Base-by-base conservation (phyloP, 2,329 filamentous ascomycete genomes). In the Aspergillus persii region DNA sequence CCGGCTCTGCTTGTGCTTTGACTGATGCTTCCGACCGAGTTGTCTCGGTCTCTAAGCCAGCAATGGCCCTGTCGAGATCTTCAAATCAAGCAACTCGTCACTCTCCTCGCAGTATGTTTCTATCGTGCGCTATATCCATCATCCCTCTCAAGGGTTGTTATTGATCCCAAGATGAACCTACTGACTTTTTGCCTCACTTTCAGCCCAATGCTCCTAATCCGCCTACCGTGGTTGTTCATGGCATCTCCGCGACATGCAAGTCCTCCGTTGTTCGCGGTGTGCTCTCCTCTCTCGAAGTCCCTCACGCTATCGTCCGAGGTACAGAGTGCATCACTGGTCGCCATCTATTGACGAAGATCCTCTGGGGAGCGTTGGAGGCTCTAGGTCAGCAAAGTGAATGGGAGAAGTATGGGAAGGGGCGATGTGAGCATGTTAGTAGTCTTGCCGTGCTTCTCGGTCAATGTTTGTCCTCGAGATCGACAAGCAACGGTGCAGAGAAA, bases 201-300 rank as follows among this genome's bases (percentile, higher is more conserved):
- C 58, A 79, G 76, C 69, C 71, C 47, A 41, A 58, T 15, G 63
- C 88, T n/a, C 88, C 90, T 31, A 88, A 86, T 58, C 90, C 89
- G 58, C 81, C 86, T 9, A 90, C 90, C 61, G 74, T 97, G 9
- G 86, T 97, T 26, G 76, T 96, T 52, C 88, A 98, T 74, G 95
- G 95, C 53, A 86, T 92, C 31, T 88, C 93, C 69, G 89, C 92
- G 2, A 96, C 93, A 0, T 94, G 92, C 46, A 98, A 98, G 78
- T 91, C 87, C 33, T 84, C 85, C 51, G 83, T 96, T 53, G 81
- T 89, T 3, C 80, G 81, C 58, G 81, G 83, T 3, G 82, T 92
- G 15, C 82, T 96, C 18, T 83, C 81, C 9, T 81, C 85, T 33
- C 83, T 89, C 7, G 80, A 83, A 3, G 79, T 78, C 36, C 71